phyloP scores from a whole-genome alignment of 2,329 filamentous ascomycete genomes.

The Akanthomyces uredinophilus region DNA sequence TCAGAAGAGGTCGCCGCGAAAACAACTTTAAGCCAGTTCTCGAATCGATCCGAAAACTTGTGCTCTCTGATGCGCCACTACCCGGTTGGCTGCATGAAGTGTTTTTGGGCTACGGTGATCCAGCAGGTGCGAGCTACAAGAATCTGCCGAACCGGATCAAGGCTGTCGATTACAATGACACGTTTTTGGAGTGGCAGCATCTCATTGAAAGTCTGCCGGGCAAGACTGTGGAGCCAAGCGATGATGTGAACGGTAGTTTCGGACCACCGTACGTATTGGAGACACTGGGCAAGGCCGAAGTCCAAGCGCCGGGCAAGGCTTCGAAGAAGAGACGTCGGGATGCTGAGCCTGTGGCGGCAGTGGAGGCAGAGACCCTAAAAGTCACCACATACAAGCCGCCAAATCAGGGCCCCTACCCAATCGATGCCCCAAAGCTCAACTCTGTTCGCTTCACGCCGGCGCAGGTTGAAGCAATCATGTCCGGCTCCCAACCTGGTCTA shows the following conservation, averaged over 20 bases:
- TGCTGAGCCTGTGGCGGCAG: conserved; percentile 59
- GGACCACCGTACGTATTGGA: conserved; percentile 85
- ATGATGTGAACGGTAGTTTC: conserved; percentile 67
- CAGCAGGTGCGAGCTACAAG: conserved; percentile 79
- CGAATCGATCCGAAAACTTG: conserved; percentile 82
- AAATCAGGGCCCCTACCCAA: conserved; percentile 84
- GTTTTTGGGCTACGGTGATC: conserved; percentile 95
- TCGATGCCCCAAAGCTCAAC: conserved; percentile 78
- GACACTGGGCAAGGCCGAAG: conserved; percentile 49
- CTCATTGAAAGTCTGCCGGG: conserved; percentile 85
- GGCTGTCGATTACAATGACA: conserved; percentile 85
- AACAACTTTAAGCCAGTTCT: conserved; percentile 97
- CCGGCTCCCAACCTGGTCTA: conserved; percentile 87
- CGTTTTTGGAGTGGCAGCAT: conserved; percentile 94
- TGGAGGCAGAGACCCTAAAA: conserved; percentile 62
- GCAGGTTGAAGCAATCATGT: conserved; percentile 88
- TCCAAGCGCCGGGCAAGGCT: conserved; percentile 49
- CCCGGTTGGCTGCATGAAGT: conserved; percentile 94
- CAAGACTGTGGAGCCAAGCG: conserved; percentile 74
- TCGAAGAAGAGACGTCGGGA: conserved; percentile 87
- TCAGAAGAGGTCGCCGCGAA: conserved; percentile 78
- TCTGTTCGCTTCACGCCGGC: conserved; percentile 81
- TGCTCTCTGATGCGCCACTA: conserved; percentile 77
- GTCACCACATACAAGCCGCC: conserved; percentile 87
- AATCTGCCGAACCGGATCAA: conserved; percentile 72